Conservation (phyloP, 2,329 filamentous ascomycete genomes). For the Cytospora mali region DNA sequence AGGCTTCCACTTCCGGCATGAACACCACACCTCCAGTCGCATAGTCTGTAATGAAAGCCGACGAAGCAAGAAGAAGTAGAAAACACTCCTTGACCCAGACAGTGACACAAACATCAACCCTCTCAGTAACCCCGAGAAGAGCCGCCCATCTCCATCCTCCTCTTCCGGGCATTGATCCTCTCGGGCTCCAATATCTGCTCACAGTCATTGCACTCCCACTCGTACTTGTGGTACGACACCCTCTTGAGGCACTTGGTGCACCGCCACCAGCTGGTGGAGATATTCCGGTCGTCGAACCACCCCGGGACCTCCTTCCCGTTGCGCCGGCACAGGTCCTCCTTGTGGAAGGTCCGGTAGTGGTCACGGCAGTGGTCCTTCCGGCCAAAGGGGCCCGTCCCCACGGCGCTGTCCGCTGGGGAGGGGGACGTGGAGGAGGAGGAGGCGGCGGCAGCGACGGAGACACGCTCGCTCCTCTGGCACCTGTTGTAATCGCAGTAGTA, state of each 20-base stretch:
- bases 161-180: conserved; percentile 36
- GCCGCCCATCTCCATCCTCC: conserved; percentile 16
- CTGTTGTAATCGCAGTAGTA: conserved; percentile 56
- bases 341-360: conserved; percentile 58
- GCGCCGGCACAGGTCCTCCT: conserved; percentile 56
- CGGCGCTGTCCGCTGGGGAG: neutral
- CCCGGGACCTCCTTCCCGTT: conserved; percentile 37
- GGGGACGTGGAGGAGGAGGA: neutral
- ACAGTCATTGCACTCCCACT: conserved; percentile 52
- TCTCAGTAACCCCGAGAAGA: conserved; percentile 20
- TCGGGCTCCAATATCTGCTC: conserved; percentile 49
- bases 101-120: neutral
- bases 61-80: too few relatives aligned
- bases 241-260: conserved; percentile 55
- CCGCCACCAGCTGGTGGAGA: conserved; percentile 53
- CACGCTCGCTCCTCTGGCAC: conserved; percentile 45
- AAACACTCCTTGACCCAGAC: too few relatives aligned
- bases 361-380: conserved; percentile 61
- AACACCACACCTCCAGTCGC: too few relatives aligned
- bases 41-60: too few relatives aligned
- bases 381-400: conserved; percentile 48
- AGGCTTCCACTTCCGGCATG: too few relatives aligned
- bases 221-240: conserved; percentile 43
- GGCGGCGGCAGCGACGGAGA: neutral
- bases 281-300: conserved; percentile 45